Evolutionary conservation across 2,329 filamentous ascomycete species (phyloP).

Genomic region (Rutstroemia sp.): DNA sequence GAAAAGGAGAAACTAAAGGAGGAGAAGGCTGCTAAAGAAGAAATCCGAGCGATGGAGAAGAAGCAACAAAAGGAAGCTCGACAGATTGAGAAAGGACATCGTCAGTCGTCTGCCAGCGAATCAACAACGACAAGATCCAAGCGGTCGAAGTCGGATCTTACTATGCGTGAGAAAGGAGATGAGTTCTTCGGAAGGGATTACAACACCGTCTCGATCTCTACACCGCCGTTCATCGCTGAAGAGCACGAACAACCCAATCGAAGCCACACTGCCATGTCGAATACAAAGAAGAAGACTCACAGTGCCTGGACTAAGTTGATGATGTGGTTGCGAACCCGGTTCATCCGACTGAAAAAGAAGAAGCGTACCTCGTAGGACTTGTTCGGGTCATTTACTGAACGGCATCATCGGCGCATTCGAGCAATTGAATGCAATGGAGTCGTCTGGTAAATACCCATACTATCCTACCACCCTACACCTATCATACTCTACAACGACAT

Average conservation of each 20-base stretch:
- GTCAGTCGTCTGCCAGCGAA: slow-evolving; percentile 29
- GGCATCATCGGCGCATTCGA: not conserved
- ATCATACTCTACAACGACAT: too few species aligned
- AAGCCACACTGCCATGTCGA: slow-evolving; percentile 5
- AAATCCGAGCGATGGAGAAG: slow-evolving; percentile 51
- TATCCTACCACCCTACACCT: too few species aligned
- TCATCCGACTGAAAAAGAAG: slow-evolving; percentile 35
- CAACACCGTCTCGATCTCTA: slow-evolving; percentile 7
- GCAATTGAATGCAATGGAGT: not conserved
- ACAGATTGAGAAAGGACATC: slow-evolving; percentile 37
- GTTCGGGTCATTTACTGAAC: not conserved
- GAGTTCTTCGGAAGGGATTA: slow-evolving; percentile 18
- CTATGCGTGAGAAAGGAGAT: slow-evolving; percentile 15
- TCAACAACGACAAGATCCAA: slow-evolving; percentile 33
- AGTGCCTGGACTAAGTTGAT: slow-evolving; percentile 56
- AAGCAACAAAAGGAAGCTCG: slow-evolving; percentile 49
- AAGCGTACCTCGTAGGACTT: not conserved
- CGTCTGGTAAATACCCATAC: not conserved
- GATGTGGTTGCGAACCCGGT: slow-evolving; percentile 55
- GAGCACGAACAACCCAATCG: not conserved
- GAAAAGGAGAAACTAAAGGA: slow-evolving; percentile 55
- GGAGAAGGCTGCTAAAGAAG: slow-evolving; percentile 53
- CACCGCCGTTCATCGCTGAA: slow-evolving; percentile 5
- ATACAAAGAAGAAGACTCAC: slow-evolving; percentile 50
- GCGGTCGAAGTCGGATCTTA: slow-evolving; percentile 32